Evolutionary conservation across 1,139 yeast genomes (phyloP), one percentile per base, ranked within the genome.

Genomic region (Geotrichum carabidarum): DNA sequence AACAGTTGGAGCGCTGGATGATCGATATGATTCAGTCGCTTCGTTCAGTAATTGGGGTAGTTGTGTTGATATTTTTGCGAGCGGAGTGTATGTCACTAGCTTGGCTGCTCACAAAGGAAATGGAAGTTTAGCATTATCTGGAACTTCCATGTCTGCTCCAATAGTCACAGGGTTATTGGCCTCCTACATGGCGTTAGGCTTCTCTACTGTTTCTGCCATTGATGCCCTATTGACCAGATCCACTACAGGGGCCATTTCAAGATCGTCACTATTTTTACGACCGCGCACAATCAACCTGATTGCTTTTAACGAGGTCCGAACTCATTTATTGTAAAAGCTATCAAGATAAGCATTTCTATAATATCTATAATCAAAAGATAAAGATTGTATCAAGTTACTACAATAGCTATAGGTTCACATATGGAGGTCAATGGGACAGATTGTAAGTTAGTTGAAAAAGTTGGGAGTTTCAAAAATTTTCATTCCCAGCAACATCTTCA

Each of bases 81-180:
- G 93, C 53, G 97, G 97, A 0, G 86, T 84, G 0, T 74, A 75
- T 40, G 85, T 91, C 12, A 56, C 64, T 4, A 63, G 67, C 42
- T 59, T 68, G 27, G 59, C 68, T 4, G 44, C 54, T n/a, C 52
- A 56, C 12, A 34, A 8, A 35, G 60, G 62, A 12, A 61, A 59
- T 17, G 65, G 68, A n/a, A 67, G 67, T 14, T 52, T 65, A 43
- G 61, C 69, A 62, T 30, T 76, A 81, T 83, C 94, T 4, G 98
- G 97, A 0, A 91, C 97, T 0, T 90, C 97, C 0, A 90, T 90
- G 96, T 84, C 96, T 0, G 77, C 96, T 0, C 97, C 96, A 0
- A 76, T 82, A 0, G 86, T 87, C 9, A 76, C 93, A 0, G 97
- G 96, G 0, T 66, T 86, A 31, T 80, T 78, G 9, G 93, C 91